These are phyloP conservation scores for Trichoderma sp. DNA, from an alignment of 2,329 filamentous ascomycete genomes.

Conservation along the genomic window DNA sequence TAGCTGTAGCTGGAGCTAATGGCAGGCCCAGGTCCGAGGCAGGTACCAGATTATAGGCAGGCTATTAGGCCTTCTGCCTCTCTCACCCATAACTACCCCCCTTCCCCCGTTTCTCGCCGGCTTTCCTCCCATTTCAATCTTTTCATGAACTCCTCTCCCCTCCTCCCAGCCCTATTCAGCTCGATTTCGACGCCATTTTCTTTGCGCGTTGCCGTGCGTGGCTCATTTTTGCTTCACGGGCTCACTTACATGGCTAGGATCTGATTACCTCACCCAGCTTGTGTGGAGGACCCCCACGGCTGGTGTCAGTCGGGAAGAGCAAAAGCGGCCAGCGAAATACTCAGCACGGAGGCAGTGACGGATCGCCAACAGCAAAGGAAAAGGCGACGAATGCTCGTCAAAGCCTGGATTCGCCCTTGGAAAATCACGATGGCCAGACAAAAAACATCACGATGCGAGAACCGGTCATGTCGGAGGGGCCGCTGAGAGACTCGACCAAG, in stretches of 20 bases:
- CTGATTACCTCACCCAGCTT: slow-evolving; percentile 21
- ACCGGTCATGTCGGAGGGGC: slow-evolving; percentile 19
- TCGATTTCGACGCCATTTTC: slow-evolving; percentile 22
- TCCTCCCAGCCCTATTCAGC: slow-evolving; percentile 13
- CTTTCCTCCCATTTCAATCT: slow-evolving; percentile 32
- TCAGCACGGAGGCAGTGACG: neutral
- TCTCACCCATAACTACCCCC: slow-evolving; percentile 39
- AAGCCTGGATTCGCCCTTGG: neutral
- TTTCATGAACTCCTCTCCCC: slow-evolving; percentile 27
- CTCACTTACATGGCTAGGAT: slow-evolving; percentile 21
- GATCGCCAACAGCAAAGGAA: neutral
- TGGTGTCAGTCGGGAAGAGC: slow-evolving; percentile 1
- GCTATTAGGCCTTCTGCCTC: slow-evolving; percentile 28
- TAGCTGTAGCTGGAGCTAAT: slow-evolving; percentile 5
- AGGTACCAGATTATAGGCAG: slow-evolving; percentile 14
- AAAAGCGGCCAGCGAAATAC: neutral
- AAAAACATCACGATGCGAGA: slow-evolving; percentile 11
- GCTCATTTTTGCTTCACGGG: slow-evolving; percentile 7
- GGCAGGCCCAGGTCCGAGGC: slow-evolving; percentile 5
- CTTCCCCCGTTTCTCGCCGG: slow-evolving; percentile 37
- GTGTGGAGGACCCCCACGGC: slow-evolving; percentile 10
- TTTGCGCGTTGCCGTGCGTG: slow-evolving; percentile 21
- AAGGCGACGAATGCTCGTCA: neutral
- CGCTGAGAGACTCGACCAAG: slow-evolving; percentile 18
- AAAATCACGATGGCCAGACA: neutral